Percentiles rank a stretch among this genome's conserved stretches.
Conservation (phyloP, 2,329 filamentous ascomycete genomes). For the Ascochyta pisi region DNA sequence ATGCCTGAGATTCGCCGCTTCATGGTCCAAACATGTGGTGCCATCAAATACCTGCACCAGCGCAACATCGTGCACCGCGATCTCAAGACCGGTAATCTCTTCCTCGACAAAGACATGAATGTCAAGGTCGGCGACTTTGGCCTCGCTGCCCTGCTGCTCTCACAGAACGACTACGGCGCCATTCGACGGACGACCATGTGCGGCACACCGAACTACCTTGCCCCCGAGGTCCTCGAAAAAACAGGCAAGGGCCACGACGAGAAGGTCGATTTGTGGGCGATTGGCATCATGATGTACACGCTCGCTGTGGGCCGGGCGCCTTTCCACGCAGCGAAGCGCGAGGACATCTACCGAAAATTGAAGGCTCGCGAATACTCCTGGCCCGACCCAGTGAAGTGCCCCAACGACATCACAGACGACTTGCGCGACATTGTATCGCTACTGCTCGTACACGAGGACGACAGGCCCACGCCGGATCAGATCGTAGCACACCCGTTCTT, state of each 20-base stretch:
- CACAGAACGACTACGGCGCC: constrained; percentile 86
- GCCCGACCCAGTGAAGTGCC: constrained; percentile 70
- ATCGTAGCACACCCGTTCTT: constrained; percentile 85
- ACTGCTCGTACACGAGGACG: constrained; percentile 77
- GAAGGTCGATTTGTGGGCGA: constrained; percentile 97
- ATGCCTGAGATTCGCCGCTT: constrained; percentile 95
- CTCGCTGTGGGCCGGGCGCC: constrained; percentile 96
- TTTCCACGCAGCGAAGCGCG: constrained; percentile 89
- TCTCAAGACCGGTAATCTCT: constrained; percentile 97
- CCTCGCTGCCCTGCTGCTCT: constrained; percentile 87
- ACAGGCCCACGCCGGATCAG: constrained; percentile 75
- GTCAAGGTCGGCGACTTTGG: constrained; percentile 98
- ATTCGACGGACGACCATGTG: constrained; percentile 87
- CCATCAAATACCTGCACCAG: constrained; percentile 96
- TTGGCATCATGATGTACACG: constrained; percentile 98
- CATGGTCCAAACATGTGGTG: constrained; percentile 91
- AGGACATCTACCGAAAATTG: constrained; percentile 79
- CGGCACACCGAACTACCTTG: constrained; percentile 97
- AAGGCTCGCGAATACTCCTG: constrained; percentile 79
- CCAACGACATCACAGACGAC: constrained; percentile 75
- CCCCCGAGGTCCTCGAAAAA: constrained; percentile 93
- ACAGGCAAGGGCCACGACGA: constrained; percentile 94
- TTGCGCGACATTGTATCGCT: constrained; percentile 79
- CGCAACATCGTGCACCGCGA: constrained; percentile 97
- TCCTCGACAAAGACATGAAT: constrained; percentile 93